Evolutionary conservation across 805 yeast genomes (phyloP).

Genomic region (Sungouiella thailandica): DNA sequence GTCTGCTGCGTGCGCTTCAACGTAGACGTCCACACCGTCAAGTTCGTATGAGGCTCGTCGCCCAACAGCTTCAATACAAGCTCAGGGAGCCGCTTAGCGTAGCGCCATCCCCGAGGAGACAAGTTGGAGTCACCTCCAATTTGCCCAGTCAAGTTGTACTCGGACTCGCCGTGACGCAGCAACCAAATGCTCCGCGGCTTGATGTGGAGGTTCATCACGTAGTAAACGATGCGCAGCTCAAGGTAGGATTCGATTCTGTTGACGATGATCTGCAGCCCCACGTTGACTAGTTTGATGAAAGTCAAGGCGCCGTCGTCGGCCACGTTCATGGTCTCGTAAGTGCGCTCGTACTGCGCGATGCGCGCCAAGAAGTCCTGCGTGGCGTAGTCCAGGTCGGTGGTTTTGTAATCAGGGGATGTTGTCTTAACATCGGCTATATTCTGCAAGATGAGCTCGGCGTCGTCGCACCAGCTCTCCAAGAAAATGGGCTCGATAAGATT

Average conservation of each 20-base stretch:
- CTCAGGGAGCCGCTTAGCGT: slow-evolving; percentile 76
- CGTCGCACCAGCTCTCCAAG: slow-evolving; percentile 88
- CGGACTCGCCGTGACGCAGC: slow-evolving; percentile 93
- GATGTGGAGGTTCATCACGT: slow-evolving; percentile 91
- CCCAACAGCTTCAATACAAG: slow-evolving; percentile 64
- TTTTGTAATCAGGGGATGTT: slow-evolving; percentile 75
- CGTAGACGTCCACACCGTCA: slow-evolving; percentile 96
- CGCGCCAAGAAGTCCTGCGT: slow-evolving; percentile 66
- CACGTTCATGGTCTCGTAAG: slow-evolving; percentile 71
- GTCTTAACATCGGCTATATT: slow-evolving; percentile 85
- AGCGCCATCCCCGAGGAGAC: slow-evolving; percentile 77
- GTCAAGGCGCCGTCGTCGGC: slow-evolving; percentile 60
- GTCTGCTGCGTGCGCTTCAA: slow-evolving; percentile 89
- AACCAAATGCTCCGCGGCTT: slow-evolving; percentile 91
- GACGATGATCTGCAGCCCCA: slow-evolving; percentile 81
- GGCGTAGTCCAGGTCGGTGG: slow-evolving; percentile 67
- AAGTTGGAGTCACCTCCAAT: slow-evolving; percentile 93
- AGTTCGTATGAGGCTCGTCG: slow-evolving; percentile 42
- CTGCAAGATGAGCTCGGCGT: slow-evolving; percentile 67
- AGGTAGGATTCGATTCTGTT: slow-evolving; percentile 84
- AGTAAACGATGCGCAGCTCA: slow-evolving; percentile 89
- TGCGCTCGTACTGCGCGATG: slow-evolving; percentile 66
- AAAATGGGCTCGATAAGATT: slow-evolving; percentile 83
- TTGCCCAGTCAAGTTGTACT: slow-evolving; percentile 86
- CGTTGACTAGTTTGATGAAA: slow-evolving; percentile 82